A percentile compares a stretch with the other conserved stretches of the same genome.
phyloP scores from a whole-genome alignment of 306 rosid species.

The Abrus pulchellus region DNA sequence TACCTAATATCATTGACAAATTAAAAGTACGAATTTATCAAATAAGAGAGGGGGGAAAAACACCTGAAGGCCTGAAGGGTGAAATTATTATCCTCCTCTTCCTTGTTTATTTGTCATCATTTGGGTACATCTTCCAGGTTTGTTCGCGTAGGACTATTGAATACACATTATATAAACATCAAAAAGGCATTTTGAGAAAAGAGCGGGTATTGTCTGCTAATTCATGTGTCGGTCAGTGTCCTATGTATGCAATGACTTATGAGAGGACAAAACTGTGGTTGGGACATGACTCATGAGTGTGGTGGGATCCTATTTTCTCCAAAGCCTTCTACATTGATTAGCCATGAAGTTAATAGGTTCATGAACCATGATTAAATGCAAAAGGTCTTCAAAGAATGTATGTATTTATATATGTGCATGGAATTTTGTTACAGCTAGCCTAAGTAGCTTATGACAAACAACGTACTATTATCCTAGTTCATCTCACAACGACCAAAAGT shows the following conservation, averaged over 20 bases:
- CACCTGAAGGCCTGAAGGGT: background rate
- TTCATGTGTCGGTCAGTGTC: slow-evolving; percentile 54
- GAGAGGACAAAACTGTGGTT: slow-evolving; percentile 49
- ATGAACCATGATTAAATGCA: background rate
- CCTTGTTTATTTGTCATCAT: slow-evolving; percentile 35
- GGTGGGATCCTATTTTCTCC: slow-evolving; percentile 48
- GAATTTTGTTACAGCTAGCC: slow-evolving; percentile 40
- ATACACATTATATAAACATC: background rate
- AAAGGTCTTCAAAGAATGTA: slow-evolving; percentile 9
- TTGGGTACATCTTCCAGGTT: slow-evolving; percentile 14
- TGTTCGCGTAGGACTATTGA: slow-evolving; percentile 21
- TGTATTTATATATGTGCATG: slow-evolving; percentile 33
- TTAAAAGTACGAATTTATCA: background rate
- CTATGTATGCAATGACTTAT: slow-evolving; percentile 2
- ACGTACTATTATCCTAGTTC: background rate
- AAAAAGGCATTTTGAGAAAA: slow-evolving; percentile 49
- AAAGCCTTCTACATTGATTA: slow-evolving; percentile 35
- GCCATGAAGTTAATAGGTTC: slow-evolving; percentile 42
- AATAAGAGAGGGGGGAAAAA: no score
- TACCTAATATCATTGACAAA: background rate
- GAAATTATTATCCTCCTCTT: background rate
- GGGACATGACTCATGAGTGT: background rate
- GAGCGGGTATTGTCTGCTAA: slow-evolving; percentile 55
- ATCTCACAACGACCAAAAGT: slow-evolving; percentile 9
- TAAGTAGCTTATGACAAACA: slow-evolving; percentile 19